A percentile compares a stretch with the other conserved stretches of the same genome.
phyloP scores from a whole-genome alignment of 2,329 filamentous ascomycete species.

The Aspergillus brunneoviolaceus region DNA sequence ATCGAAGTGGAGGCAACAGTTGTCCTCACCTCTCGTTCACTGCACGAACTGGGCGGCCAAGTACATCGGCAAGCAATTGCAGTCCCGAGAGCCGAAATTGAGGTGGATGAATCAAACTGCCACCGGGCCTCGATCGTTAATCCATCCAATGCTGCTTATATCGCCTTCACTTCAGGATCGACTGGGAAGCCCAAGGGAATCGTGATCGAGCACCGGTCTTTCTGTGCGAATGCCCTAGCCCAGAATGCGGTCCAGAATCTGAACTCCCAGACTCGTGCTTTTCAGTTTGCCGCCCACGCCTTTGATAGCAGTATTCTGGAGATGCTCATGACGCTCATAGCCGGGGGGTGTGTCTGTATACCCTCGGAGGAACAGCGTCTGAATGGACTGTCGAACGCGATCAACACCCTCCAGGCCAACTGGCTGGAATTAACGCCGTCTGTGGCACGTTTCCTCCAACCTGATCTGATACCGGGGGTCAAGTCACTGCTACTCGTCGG shows the following conservation, averaged over 20 bases:
- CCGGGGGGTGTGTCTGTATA: constrained; percentile 57
- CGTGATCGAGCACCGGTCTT: constrained; percentile 65
- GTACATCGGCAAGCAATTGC: background rate
- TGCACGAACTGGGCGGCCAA: background rate
- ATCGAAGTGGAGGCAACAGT: background rate
- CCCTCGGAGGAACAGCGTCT: constrained; percentile 47
- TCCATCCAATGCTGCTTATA: background rate
- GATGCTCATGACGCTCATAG: constrained; percentile 49
- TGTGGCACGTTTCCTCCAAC: background rate
- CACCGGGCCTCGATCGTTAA: background rate
- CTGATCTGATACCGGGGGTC: background rate
- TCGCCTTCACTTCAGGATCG: constrained; percentile 71
- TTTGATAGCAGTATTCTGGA: constrained; percentile 52
- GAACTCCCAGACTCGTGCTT: background rate
- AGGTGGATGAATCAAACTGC: background rate
- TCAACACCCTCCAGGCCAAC: constrained; percentile 49
- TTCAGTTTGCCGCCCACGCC: constrained; percentile 46
- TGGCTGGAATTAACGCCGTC: background rate
- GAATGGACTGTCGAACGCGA: constrained; percentile 29
- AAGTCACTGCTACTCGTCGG: background rate
- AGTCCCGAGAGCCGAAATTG: too few relatives aligned
- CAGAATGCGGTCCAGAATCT: background rate
- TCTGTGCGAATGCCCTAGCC: constrained; percentile 12
- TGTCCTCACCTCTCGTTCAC: background rate
- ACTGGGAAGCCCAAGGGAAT: constrained; percentile 85